These are phyloP conservation scores for Saccharomycopsis capsularis DNA, from an alignment of 805 yeast genomes.

Conservation along the genomic window DNA sequence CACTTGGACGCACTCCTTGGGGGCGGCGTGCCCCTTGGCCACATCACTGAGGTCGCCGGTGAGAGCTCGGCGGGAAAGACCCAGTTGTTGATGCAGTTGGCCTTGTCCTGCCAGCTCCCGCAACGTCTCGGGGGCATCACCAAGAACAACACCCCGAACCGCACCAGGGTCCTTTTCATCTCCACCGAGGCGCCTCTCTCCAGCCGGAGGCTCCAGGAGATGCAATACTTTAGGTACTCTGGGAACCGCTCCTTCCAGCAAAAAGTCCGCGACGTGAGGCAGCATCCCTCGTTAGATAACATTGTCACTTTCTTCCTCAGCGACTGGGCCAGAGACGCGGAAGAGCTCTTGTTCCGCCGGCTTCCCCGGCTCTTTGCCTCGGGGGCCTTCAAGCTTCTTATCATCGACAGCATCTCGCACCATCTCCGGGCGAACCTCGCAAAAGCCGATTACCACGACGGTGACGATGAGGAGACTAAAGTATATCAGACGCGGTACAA, in stretches of 20 bases:
- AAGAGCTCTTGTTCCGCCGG: slow-evolving; percentile 56
- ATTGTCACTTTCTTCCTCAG: slow-evolving; percentile 10
- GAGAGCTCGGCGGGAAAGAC: slow-evolving; percentile 85
- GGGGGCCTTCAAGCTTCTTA: slow-evolving; percentile 43
- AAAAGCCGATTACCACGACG: too few relatives aligned
- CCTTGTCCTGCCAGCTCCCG: slow-evolving; percentile 51
- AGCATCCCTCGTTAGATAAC: slow-evolving; percentile 11
- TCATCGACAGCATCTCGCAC: slow-evolving; percentile 80
- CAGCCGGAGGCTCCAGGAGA: slow-evolving; percentile 53
- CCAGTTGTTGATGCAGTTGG: slow-evolving; percentile 63
- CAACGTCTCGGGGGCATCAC: slow-evolving; percentile 38
- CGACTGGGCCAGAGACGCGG: slow-evolving; percentile 38
- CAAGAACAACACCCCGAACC: not conserved
- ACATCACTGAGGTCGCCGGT: slow-evolving; percentile 73
- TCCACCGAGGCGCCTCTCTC: slow-evolving; percentile 73
- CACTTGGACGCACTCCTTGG: slow-evolving; percentile 42
- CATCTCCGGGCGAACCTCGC: slow-evolving; percentile 61
- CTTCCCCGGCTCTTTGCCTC: slow-evolving; percentile 44
- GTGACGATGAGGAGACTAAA: too few relatives aligned
- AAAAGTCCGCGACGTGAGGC: slow-evolving; percentile 39
- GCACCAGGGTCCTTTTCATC: slow-evolving; percentile 51
- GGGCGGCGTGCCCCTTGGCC: slow-evolving; percentile 51
- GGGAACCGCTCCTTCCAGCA: slow-evolving; percentile 27
- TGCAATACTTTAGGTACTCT: slow-evolving; percentile 32
- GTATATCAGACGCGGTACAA: too few relatives aligned